A percentile compares a stretch with the other conserved stretches of the same genome.
Evolutionary conservation across 148 eudicot genomes (phyloP).

Genomic region (Vaccinium macrocarpon): DNA sequence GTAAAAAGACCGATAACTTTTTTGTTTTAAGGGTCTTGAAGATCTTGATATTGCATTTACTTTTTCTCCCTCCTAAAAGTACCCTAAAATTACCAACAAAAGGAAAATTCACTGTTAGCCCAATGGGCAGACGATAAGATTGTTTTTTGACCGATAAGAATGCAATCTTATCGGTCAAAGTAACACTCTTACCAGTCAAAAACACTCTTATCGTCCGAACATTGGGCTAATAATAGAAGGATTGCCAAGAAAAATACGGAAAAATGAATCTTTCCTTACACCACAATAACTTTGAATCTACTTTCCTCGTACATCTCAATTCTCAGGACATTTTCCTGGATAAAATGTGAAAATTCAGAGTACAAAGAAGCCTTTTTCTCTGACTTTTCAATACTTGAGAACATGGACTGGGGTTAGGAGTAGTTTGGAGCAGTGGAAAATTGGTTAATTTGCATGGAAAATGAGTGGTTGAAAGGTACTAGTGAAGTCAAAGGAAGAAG

Average conservation of each 20-base stretch:
- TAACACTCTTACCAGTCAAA: too few species aligned
- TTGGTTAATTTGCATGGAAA: conserved; percentile 42
- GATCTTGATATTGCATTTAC: not conserved
- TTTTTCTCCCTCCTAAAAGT: not conserved
- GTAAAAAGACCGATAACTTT: too few species aligned
- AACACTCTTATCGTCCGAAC: too few species aligned
- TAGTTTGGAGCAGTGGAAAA: conserved; percentile 39
- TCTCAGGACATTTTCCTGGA: not conserved
- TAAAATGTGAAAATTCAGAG: not conserved
- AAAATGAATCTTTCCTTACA: not conserved
- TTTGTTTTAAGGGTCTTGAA: not conserved
- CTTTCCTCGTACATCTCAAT: not conserved
- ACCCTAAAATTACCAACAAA: not conserved
- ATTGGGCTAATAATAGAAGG: too few species aligned
- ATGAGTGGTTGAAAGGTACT: conserved; percentile 30
- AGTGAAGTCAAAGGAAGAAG: conserved; percentile 23
- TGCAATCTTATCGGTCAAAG: too few species aligned
- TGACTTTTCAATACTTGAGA: conserved; percentile 30
- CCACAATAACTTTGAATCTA: not conserved
- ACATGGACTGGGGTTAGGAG: conserved; percentile 25
- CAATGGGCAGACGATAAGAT: too few species aligned
- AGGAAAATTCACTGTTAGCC: too few species aligned
- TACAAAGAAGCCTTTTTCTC: not conserved
- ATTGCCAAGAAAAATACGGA: not conserved
- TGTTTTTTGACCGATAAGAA: too few species aligned